Evolutionary conservation across 164 flowering plant species (phyloP).

Genomic region (Magnolia officinalis): DNA sequence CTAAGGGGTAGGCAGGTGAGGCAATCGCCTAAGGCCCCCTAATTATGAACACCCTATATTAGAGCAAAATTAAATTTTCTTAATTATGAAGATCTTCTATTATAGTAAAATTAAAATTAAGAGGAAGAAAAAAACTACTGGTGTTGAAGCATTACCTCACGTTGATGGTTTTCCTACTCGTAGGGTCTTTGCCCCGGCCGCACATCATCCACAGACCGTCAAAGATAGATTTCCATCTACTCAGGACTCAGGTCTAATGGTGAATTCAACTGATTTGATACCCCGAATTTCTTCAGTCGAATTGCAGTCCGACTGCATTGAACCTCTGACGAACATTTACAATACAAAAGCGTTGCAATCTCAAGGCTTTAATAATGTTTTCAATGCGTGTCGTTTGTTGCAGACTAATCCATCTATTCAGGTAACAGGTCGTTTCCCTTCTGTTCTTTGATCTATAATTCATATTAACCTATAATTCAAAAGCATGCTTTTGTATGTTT

Average conservation of each 20-base stretch:
- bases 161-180: background rate
- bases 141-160: background rate
- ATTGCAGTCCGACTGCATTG: constrained; percentile 56
- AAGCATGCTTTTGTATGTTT: background rate
- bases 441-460: background rate
- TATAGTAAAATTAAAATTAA: too few relatives aligned
- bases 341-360: constrained; percentile 28
- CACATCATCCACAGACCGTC: constrained; percentile 9
- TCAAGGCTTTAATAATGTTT: constrained; percentile 37
- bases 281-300: constrained; percentile 24
- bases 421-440: constrained; percentile 28
- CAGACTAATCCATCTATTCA: constrained; percentile 66
- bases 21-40: too few relatives aligned
- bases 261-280: constrained; percentile 14
- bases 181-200: constrained; percentile 33
- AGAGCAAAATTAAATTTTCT: too few relatives aligned
- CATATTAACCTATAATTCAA: background rate
- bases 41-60: too few relatives aligned
- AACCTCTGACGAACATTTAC: constrained; percentile 41
- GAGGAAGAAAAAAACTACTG: too few relatives aligned
- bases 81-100: too few relatives aligned
- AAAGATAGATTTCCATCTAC: constrained; percentile 22
- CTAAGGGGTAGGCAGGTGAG: too few relatives aligned
- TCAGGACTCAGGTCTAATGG: constrained; percentile 16
- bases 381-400: constrained; percentile 60